Base-by-base conservation (phyloP, 23 red algal species). In the Gracilariopsis chorda region DNA sequence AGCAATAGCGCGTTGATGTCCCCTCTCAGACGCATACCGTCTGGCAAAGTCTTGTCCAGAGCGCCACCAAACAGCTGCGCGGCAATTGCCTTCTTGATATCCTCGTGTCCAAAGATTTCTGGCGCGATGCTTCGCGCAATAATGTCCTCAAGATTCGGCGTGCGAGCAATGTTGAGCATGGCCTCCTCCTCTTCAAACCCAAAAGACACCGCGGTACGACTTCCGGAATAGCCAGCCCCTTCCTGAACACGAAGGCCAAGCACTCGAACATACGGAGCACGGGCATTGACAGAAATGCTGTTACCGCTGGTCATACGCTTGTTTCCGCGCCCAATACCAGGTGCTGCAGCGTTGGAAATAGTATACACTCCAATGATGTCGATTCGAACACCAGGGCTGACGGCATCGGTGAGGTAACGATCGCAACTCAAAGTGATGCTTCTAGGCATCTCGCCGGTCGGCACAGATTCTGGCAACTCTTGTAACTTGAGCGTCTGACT, bases 361-460 rank as follows among this genome's bases (percentile, higher is more conserved):
- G 78, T 92, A 82, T 94, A 99, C 29, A 99, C 87, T 33, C 93
- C 97, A 27, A 99, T 80, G 10, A 85, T 82, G 48, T 80, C 77
- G 45, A 99, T 80, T 19, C 97, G 83, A 14, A 94, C 91, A 41
- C 97, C 97, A 29, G 97, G 97, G 10, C 91, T 79, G 32, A 88
- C 93, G 6, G 60, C 45, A 64, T 95, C 97, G 0, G 91, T 89
- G 30, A 99, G 85, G 32, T 92, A 75, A 42, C 97, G 88, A 42
- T 99, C 93, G 34, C 94, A 81, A 70, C 61, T 72, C 16, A 96
- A 69, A 24, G 83, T 83, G 49, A 99, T 84, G 28, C 90, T 92
- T 17, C 97, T 82, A 1, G 97, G 97, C 93, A 99, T 90, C 69
- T 99, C 97, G 2, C 97, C 97, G n/a, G 97, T 99, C 4, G 97